Percentiles rank a stretch among this genome's conserved stretches.
phyloP scores from a whole-genome alignment of 2,329 filamentous ascomycete species.

The Verticillium albo-atrum region DNA sequence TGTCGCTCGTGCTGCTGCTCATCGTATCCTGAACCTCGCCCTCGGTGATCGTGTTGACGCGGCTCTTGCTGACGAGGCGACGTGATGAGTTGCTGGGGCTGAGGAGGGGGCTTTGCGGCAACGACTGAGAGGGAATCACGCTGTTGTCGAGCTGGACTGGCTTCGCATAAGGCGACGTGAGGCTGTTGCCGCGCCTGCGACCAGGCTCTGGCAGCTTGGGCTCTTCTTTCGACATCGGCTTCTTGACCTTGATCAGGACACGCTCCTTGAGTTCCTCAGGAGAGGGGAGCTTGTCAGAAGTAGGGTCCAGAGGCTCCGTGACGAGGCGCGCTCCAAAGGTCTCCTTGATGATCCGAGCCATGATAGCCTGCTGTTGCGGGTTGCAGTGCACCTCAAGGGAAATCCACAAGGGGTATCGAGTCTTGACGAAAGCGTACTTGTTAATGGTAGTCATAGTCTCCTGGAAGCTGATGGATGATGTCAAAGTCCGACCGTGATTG shows the following conservation, averaged over 20 bases:
- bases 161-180: slow-evolving; percentile 71
- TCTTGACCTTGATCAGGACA: slow-evolving; percentile 93
- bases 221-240: slow-evolving; percentile 42
- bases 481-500: slow-evolving; percentile 85
- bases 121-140: slow-evolving; percentile 44
- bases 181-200: slow-evolving; percentile 60
- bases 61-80: slow-evolving; percentile 45
- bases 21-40: slow-evolving; percentile 49
- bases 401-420: slow-evolving; percentile 86
- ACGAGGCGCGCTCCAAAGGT: slow-evolving; percentile 79
- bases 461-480: slow-evolving; percentile 80
- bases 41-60: slow-evolving; percentile 54
- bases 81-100: slow-evolving; percentile 46
- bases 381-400: slow-evolving; percentile 96
- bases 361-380: slow-evolving; percentile 73
- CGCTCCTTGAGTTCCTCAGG: slow-evolving; percentile 80
- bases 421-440: slow-evolving; percentile 86
- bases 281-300: slow-evolving; percentile 68
- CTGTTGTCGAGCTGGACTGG: slow-evolving; percentile 57
- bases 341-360: slow-evolving; percentile 86
- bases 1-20: slow-evolving; percentile 71
- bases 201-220: slow-evolving; percentile 29
- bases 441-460: slow-evolving; percentile 92
- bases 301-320: slow-evolving; percentile 66
- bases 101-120: slow-evolving; percentile 51